A percentile compares a stretch with the other conserved stretches of the same genome.
These are phyloP conservation scores for Termitomyces sp. DNA, from an alignment of 768 basidiomycete genomes.

Conservation along the genomic window DNA sequence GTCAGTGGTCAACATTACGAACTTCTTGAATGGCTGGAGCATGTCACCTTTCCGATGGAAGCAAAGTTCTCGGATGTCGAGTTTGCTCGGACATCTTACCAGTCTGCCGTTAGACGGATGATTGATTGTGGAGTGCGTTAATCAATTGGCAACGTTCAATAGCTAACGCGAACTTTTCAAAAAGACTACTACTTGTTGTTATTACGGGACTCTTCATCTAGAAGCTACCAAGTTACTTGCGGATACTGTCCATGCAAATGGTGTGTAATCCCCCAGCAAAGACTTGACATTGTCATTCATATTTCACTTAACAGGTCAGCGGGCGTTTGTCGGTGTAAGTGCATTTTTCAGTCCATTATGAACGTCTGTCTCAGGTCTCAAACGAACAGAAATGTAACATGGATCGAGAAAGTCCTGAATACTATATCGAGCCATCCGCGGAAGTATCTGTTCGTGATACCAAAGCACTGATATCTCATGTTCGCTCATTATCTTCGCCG, in stretches of 20 bases:
- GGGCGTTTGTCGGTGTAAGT: conserved; percentile 81
- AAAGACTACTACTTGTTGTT: conserved; percentile 93
- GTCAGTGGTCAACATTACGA: conserved; percentile 77
- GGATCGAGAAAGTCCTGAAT: conserved; percentile 66
- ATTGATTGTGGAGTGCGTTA: conserved; percentile 70
- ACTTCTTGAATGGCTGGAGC: conserved; percentile 82
- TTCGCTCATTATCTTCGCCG: conserved; percentile 45
- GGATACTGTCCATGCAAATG: conserved; percentile 58
- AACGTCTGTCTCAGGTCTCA: neutral
- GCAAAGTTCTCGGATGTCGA: conserved; percentile 60
- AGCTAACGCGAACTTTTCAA: neutral
- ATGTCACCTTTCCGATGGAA: conserved; percentile 88
- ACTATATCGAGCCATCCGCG: conserved; percentile 63
- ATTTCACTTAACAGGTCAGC: conserved; percentile 43
- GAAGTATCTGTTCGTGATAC: conserved; percentile 59
- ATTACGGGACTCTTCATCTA: conserved; percentile 80
- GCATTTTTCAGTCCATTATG: conserved; percentile 2
- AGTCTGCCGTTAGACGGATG: conserved; percentile 62
- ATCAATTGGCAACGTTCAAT: conserved; percentile 2
- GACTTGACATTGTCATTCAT: neutral
- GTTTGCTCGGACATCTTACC: conserved; percentile 69
- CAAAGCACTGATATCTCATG: conserved; percentile 57
- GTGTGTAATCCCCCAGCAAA: conserved; percentile 26
- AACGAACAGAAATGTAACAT: conserved; percentile 77
- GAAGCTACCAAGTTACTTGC: conserved; percentile 80